Conservation (phyloP, 2,329 filamentous ascomycete species). For the Rhexocercosporidium sp. region DNA sequence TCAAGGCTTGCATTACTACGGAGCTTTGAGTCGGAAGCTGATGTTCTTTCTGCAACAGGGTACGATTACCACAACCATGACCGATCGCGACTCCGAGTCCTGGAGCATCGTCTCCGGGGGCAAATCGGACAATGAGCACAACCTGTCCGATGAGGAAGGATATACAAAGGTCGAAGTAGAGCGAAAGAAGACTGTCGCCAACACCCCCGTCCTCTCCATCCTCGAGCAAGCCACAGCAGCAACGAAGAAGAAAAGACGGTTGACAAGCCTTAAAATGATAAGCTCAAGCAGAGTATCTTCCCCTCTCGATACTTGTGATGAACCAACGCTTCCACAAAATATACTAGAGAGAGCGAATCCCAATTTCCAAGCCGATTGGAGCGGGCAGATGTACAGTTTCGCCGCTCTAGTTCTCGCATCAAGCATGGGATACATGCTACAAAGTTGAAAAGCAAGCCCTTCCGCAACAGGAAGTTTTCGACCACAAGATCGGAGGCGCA, state of each 20-base stretch:
- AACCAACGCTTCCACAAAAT: no score
- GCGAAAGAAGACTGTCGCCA: not conserved
- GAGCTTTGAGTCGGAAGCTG: not conserved
- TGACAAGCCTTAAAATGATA: no score
- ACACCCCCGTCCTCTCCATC: not conserved
- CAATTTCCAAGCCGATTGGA: no score
- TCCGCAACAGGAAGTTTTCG: no score
- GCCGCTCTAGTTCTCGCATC: no score
- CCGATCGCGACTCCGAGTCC: not conserved
- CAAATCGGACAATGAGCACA: not conserved
- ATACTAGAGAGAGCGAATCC: no score
- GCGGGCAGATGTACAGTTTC: no score
- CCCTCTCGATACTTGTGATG: no score
- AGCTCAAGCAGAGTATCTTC: no score
- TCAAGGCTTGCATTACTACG: not conserved
- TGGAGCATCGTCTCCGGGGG: not conserved
- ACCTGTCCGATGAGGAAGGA: not conserved
- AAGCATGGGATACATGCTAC: no score
- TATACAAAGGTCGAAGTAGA: not conserved
- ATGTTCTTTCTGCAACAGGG: not conserved
- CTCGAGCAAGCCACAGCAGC: not conserved
- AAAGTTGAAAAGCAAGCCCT: no score
- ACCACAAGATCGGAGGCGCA: no score
- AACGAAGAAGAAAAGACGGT: not conserved
- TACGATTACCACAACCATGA: not conserved